Evolutionary conservation across 2,329 filamentous ascomycete genomes (phyloP), one percentile per base, ranked within the genome.

Genomic region (Diaporthe humulicola): DNA sequence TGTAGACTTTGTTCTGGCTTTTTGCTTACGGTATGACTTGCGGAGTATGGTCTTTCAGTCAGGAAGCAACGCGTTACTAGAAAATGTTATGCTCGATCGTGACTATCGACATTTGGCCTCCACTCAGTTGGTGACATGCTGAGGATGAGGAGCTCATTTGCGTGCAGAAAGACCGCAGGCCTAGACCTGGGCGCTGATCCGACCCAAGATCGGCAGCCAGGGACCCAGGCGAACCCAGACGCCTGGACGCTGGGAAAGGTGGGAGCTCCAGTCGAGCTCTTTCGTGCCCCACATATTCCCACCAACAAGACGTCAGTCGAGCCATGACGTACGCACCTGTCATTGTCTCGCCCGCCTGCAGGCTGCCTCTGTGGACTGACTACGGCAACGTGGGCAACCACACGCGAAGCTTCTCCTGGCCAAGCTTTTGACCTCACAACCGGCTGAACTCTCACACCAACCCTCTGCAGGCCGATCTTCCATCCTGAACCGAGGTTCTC

Each of bases 11-110:
- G n/a, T 52, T 54, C 36, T 38, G 33, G 19, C 33, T 33, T 67
- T 69, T 69, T 69, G 45, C 33, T 69, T 69, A 69, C n/a, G 64
- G 64, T 69, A 54, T 50, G 64, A 54, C 48, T 54, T 40, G 64
- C 30, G 64, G 64, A 69, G 64, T 69, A 54, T 40, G 45, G 64
- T 69, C 64, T 54, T 54, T 69, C 48, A 54, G 64, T 69, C 30
- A 25, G 48, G 64, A 14, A 54, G 64, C 48, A 69, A 52, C 36
- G 64, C 48, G 15, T 69, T 38, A 28, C 48, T 69, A 54, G 64
- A 69, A 69, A 69, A 54, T 69, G 45, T 12, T 30, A 69, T 54
- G 64, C 52, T 69, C 64, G 15, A 38, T 54, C 33, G 48, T 30
- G 48, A 54, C 25, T 36, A 6, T 40, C n/a, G 17, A 15, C 4